Evolutionary conservation across 2,329 filamentous ascomycete genomes (phyloP), one percentile per base, ranked within the genome.

Genomic region (Hypoxylon sp.): DNA sequence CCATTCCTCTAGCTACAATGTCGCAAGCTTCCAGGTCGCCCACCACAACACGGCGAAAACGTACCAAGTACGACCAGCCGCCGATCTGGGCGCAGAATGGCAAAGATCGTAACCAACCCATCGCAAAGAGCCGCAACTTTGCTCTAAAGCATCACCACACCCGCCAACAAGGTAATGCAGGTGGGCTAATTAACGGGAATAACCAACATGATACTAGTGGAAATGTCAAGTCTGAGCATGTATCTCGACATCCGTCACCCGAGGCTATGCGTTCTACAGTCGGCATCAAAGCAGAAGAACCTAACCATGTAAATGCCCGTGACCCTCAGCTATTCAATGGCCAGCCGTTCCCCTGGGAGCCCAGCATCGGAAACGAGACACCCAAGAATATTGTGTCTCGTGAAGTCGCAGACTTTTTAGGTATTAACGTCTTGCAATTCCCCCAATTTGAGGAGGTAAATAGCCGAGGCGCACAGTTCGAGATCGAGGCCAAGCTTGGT

Each of bases 401-500:
- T 73, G 79, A 84, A 17, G 85, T 97, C n/a, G 92, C 91, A 67
- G 92, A 97, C 76, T 97, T 94, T 74, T 82, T 98, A 10, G 97
- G 90, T 76, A 78, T 87, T 51, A 85, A 91, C 60, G 90, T 96
- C 17, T 85, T 96, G 5, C 82, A 85, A 56, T 89, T 89, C 67
- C 83, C 86, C n/a, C 88, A 92, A 70, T 84, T 90, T 38, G 85
- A 85, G 32, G 89, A 91, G 72, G 86, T 91, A 19, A 80, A 83
- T 14, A 86, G 86, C 56, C 85, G 87, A 14, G 89, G 89, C 5
- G 90, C 94, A 13, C 87, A 93, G 66, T 90, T 98, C 58, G 96
- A 99, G 80, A 92, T 99, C 60, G 96, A 99, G 81, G 96, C 94
- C 9, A 98, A 98, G 79, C 84, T 98, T 51, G 96, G 96, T 17